Evolutionary conservation across 345 rosid genomes (phyloP), one percentile per base, ranked within the genome.

Genomic region (Pelargonium nanum): DNA sequence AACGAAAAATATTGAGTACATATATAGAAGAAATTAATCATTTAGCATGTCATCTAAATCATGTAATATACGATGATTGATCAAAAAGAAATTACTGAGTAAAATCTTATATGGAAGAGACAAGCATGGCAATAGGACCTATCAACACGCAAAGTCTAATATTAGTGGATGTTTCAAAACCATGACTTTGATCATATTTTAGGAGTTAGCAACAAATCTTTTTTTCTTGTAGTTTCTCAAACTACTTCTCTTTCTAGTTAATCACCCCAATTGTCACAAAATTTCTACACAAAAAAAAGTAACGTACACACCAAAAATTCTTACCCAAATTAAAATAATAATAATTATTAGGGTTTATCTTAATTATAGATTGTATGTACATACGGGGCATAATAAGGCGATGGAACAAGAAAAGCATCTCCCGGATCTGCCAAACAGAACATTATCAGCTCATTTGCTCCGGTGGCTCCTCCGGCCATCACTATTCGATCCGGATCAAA

Each of bases 351-450:
- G 15, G 15, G 0, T 4, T 40, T 40, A 3, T 9, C 15, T 40
- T 40, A 40, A 40, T 28, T 6, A 40, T 0, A 40, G 48, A 40
- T 7, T 15, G 19, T 26, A 24, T 1, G 20, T 34, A 5, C 68
- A 20, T 57, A 59, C 69, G 55, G 68, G 24, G 76, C 65, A 63
- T 63, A 67, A 52, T 50, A 72, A 4, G 68, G 68, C 6, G 68
- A 57, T 20, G 75, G 75, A 59, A 58, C 59, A 17, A 67, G 72
- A 34, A 67, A 72, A 19, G 72, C 69, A 21, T 68, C 76, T 26
- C 71, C 68, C n/a, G 67, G 60, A 24, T 65, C 19, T 0, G 68
- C 68, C 61, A 65, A 40, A 45, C 66, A 40, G 24, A 58, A 62
- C 54, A 66, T 72, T 26, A 59, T 26, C 19, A 58, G 28, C 30